Conservation (phyloP, 2,329 filamentous ascomycete species). For the Stagonosporopsis tanaceti region DNA sequence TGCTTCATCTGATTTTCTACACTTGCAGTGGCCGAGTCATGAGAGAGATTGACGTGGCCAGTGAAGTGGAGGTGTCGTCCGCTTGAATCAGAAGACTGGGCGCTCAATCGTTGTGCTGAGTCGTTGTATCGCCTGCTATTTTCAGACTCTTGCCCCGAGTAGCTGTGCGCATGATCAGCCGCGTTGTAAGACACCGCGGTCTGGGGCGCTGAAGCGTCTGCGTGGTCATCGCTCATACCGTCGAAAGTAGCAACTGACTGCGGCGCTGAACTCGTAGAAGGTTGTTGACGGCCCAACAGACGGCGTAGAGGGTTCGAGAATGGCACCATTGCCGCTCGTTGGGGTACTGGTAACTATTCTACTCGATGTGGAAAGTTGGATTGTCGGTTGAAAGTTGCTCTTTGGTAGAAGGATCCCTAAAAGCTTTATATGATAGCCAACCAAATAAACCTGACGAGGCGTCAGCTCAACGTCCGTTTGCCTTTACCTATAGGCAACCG, state of each 20-base stretch:
- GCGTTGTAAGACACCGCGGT: neutral
- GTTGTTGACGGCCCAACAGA: neutral
- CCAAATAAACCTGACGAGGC: neutral
- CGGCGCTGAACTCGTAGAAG: neutral
- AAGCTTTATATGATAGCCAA: neutral
- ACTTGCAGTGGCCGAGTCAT: neutral
- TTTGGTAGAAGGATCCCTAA: neutral
- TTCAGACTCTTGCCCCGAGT: neutral
- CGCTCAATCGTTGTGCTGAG: neutral
- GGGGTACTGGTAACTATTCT: neutral
- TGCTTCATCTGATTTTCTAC: neutral
- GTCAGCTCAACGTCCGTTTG: neutral
- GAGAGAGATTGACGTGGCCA: neutral
- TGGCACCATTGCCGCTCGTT: neutral
- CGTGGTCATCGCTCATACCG: neutral
- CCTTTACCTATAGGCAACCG: slow-evolving; percentile 13
- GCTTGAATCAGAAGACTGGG: neutral
- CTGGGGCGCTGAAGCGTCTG: neutral
- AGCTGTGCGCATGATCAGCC: neutral
- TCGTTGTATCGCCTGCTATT: neutral
- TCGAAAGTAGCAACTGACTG: slow-evolving; percentile 1
- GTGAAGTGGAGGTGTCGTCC: neutral
- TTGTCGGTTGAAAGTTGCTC: neutral
- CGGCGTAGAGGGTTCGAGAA: slow-evolving; percentile 1
- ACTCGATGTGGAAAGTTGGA: neutral